These are phyloP conservation scores for Cymbopogon flexuosus DNA, from an alignment of 202 grass and related monocot genomes.

Conservation along the genomic window DNA sequence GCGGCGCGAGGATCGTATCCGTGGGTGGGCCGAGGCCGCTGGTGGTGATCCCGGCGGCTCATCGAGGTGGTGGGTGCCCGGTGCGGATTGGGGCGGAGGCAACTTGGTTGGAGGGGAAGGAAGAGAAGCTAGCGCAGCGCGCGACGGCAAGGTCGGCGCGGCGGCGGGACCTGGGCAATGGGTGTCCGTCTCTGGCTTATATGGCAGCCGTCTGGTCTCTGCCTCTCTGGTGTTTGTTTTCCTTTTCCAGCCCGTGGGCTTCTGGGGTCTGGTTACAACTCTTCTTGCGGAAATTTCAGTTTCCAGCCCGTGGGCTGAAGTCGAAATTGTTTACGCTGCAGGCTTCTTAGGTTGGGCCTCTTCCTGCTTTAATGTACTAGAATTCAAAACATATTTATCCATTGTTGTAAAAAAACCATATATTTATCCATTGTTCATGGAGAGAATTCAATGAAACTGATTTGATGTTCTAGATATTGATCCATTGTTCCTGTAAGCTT, in stretches of 20 bases:
- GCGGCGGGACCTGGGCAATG: neutral
- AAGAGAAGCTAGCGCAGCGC: neutral
- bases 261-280: neutral
- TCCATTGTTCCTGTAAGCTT: no score
- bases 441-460: no score
- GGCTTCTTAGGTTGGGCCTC: neutral
- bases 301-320: neutral
- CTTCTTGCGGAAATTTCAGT: neutral
- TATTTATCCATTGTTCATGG: no score
- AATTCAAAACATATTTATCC: no score
- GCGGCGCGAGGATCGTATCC: constrained; percentile 20
- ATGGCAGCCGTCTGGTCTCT: neutral
- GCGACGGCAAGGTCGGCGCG: constrained; percentile 17
- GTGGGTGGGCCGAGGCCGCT: constrained; percentile 16
- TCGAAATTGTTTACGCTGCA: neutral
- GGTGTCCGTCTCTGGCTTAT: neutral
- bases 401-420: no score
- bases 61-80: neutral
- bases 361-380: no score
- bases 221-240: neutral
- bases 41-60: constrained; percentile 19
- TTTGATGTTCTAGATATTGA: no score
- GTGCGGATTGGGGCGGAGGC: neutral
- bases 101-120: no score
- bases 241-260: neutral